Evolutionary conservation across 108 stramenopile species (phyloP).

Genomic region (Fragilaria crotonensis): DNA sequence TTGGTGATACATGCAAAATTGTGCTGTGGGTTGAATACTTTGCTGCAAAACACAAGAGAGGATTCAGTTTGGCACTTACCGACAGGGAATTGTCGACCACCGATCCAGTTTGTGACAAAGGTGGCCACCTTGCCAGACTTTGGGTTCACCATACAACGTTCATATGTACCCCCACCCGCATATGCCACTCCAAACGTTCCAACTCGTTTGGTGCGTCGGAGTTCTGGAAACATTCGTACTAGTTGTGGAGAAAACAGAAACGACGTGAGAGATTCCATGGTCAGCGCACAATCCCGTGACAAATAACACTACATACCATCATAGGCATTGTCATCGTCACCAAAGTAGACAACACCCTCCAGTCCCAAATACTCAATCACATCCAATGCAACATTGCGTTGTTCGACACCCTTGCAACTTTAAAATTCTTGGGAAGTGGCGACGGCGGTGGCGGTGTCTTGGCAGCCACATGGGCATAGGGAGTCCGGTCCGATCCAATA

Average conservation of each 20-base stretch:
- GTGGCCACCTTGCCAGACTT: conserved; percentile 4
- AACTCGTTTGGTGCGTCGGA: conserved; percentile 1
- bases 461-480: conserved; percentile 4
- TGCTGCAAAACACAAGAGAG: no score
- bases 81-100: background rate
- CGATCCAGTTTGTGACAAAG: background rate
- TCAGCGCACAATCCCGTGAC: no score
- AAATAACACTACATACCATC: conserved; percentile 1
- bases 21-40: background rate
- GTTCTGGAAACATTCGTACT: conserved; percentile 1
- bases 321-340: conserved; percentile 18
- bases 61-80: background rate
- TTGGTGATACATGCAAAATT: background rate
- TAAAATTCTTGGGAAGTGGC: background rate
- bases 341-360: conserved; percentile 18
- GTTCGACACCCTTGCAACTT: conserved; percentile 1
- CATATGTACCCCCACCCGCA: background rate
- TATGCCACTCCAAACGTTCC: conserved; percentile 10
- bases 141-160: conserved; percentile 10
- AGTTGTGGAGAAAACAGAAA: no score
- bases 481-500: conserved; percentile 4
- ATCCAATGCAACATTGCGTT: conserved; percentile 13
- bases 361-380: background rate
- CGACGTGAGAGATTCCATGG: no score
- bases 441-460: background rate